These are phyloP conservation scores for Crithidia fasciculata DNA, from an alignment of 208 protist species.

Conservation along the genomic window DNA sequence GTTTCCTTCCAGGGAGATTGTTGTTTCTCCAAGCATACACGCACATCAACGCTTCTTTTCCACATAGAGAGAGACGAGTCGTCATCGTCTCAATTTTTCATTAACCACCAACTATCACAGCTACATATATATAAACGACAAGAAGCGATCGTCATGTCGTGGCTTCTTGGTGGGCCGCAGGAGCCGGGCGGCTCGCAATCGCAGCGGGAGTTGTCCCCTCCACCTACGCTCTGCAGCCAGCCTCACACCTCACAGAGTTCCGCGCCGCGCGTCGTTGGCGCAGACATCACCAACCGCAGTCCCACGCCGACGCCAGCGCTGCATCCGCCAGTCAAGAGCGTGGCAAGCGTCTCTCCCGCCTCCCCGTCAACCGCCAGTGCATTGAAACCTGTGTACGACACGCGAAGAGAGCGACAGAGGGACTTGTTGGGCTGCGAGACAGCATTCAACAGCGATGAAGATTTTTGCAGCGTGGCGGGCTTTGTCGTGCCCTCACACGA, in stretches of 20 bases:
- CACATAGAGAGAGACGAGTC: too few relatives aligned
- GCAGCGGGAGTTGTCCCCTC: conserved; percentile 4
- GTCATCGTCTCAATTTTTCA: too few relatives aligned
- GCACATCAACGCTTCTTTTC: too few relatives aligned
- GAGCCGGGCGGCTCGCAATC: background rate
- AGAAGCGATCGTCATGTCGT: too few relatives aligned
- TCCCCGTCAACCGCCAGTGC: background rate
- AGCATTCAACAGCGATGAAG: too few relatives aligned
- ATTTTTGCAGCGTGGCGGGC: background rate
- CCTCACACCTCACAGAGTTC: conserved; percentile 8
- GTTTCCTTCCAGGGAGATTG: too few relatives aligned
- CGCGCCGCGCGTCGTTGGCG: background rate
- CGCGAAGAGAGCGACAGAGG: background rate
- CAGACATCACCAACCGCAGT: conserved; percentile 20
- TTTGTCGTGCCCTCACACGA: conserved; percentile 1
- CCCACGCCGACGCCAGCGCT: conserved; percentile 3
- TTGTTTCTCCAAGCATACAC: too few relatives aligned
- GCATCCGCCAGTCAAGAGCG: background rate
- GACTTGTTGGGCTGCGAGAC: too few relatives aligned
- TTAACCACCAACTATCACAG: too few relatives aligned
- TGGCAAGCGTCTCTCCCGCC: background rate
- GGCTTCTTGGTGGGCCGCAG: conserved; percentile 3
- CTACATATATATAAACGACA: too few relatives aligned
- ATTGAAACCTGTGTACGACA: background rate
- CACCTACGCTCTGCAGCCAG: background rate